These are phyloP conservation scores for Fusarium nurragi DNA, from an alignment of 2,329 filamentous ascomycete genomes.

Conservation along the genomic window DNA sequence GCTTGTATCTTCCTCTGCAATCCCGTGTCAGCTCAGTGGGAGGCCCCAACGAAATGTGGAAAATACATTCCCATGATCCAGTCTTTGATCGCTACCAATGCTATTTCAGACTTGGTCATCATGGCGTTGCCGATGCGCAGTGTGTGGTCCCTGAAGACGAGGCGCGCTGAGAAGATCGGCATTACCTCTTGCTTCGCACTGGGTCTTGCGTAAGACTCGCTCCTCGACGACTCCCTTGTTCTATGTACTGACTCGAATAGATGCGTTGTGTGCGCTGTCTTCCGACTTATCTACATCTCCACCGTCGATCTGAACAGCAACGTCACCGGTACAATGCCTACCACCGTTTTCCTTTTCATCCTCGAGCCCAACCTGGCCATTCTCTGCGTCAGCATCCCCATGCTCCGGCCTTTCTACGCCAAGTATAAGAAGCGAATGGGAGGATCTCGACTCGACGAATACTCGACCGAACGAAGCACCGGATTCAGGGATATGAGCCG, in stretches of 20 bases:
- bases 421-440: conserved; percentile 48
- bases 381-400: conserved; percentile 54
- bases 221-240: accelerated
- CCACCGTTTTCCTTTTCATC: conserved; percentile 52
- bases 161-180: conserved; percentile 49
- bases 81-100: conserved; percentile 51
- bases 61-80: conserved; percentile 50
- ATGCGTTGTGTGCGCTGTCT: conserved; percentile 51
- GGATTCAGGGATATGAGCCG: conserved; percentile 36
- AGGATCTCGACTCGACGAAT: conserved; percentile 44
- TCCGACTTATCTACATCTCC: conserved; percentile 52
- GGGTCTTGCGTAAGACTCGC: conserved; percentile 47
- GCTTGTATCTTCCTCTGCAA: conserved; percentile 57
- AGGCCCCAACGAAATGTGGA: conserved; percentile 47
- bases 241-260: conserved; percentile 35
- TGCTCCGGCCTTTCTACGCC: conserved; percentile 51
- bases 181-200: conserved; percentile 51
- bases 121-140: conserved; percentile 51
- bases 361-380: conserved; percentile 54
- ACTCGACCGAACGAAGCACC: conserved; percentile 33
- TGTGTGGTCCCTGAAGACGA: conserved; percentile 52
- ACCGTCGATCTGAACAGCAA: conserved; percentile 50
- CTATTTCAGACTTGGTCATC: conserved; percentile 51
- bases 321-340: conserved; percentile 53
- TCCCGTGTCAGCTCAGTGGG: conserved; percentile 57